These are phyloP conservation scores for Combretum micranthum DNA, from an alignment of 345 rosid species.

Conservation along the genomic window DNA sequence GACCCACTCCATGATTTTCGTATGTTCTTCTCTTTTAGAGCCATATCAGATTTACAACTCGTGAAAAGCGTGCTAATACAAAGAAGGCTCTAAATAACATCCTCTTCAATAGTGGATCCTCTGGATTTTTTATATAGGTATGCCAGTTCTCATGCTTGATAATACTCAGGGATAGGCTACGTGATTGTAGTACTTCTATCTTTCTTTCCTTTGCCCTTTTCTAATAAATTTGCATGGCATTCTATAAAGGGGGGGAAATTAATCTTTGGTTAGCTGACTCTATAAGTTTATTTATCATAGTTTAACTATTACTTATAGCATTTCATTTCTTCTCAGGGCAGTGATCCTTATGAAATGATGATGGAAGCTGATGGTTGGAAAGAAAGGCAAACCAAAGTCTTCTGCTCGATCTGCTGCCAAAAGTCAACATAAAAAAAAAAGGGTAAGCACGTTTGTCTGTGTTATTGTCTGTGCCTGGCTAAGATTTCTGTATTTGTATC, in stretches of 20 bases:
- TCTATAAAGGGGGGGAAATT: no score
- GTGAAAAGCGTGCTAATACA: slow-evolving; percentile 38
- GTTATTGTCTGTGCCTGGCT: not conserved
- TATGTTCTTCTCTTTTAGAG: slow-evolving; percentile 20
- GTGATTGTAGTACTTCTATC: no score
- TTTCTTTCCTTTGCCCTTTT: no score
- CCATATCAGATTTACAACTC: slow-evolving; percentile 22
- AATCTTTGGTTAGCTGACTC: no score
- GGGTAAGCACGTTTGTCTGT: slow-evolving; percentile 20
- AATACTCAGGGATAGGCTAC: no score
- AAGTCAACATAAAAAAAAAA: slow-evolving; percentile 20
- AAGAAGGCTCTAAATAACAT: slow-evolving; percentile 36
- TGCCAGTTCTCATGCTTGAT: not conserved
- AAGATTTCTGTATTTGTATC: no score
- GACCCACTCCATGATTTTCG: no score
- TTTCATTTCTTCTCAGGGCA: slow-evolving; percentile 19
- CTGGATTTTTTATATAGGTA: slow-evolving; percentile 31
- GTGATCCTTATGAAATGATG: slow-evolving; percentile 21
- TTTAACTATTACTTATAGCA: not conserved
- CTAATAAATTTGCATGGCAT: no score
- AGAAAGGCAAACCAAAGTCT: slow-evolving; percentile 15
- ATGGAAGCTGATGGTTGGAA: slow-evolving; percentile 10
- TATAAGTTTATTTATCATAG: no score
- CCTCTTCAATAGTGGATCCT: slow-evolving; percentile 19
- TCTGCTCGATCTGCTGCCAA: slow-evolving; percentile 18